Evolutionary conservation across 2,329 filamentous ascomycete genomes (phyloP).

Genomic region (Ceratocystis alfenasii): DNA sequence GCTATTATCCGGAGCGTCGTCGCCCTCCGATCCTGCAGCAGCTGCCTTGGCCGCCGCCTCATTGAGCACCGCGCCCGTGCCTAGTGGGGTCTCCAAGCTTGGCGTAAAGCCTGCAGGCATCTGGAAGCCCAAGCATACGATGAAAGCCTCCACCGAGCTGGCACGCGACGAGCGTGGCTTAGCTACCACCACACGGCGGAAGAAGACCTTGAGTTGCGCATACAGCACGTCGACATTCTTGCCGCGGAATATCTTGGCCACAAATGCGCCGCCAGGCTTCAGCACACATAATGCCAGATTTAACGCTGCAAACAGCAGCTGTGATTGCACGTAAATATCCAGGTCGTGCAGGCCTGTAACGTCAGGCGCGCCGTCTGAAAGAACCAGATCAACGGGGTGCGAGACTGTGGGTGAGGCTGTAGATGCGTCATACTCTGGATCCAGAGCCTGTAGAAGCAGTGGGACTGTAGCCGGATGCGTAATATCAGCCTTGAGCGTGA

Average conservation of each 20-base stretch:
- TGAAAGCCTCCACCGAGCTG: constrained; percentile 91
- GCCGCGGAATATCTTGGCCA: constrained; percentile 93
- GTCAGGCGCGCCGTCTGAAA: constrained; percentile 91
- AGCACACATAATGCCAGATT: constrained; percentile 89
- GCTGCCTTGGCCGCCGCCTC: constrained; percentile 26
- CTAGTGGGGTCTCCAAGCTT: constrained; percentile 63
- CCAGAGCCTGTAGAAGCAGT: constrained; percentile 71
- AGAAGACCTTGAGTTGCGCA: constrained; percentile 85
- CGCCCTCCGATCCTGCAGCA: constrained; percentile 37
- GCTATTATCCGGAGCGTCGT: background rate
- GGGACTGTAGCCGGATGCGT: constrained; percentile 94
- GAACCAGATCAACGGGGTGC: constrained; percentile 78
- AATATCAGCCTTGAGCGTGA: constrained; percentile 85
- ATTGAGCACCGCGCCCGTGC: constrained; percentile 40
- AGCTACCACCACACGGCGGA: constrained; percentile 72
- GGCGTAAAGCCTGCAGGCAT: constrained; percentile 66
- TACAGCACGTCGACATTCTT: constrained; percentile 93
- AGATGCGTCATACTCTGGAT: constrained; percentile 50
- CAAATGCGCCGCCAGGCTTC: constrained; percentile 85
- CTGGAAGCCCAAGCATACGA: constrained; percentile 82
- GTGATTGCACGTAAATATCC: constrained; percentile 95
- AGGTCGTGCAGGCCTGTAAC: constrained; percentile 94
- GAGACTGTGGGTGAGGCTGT: constrained; percentile 41
- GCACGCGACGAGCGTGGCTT: constrained; percentile 92
- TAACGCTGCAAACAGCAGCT: constrained; percentile 84